Percentiles rank a stretch among this genome's conserved stretches.
phyloP scores from a whole-genome alignment of 306 rosid species.

The Senna tora region DNA sequence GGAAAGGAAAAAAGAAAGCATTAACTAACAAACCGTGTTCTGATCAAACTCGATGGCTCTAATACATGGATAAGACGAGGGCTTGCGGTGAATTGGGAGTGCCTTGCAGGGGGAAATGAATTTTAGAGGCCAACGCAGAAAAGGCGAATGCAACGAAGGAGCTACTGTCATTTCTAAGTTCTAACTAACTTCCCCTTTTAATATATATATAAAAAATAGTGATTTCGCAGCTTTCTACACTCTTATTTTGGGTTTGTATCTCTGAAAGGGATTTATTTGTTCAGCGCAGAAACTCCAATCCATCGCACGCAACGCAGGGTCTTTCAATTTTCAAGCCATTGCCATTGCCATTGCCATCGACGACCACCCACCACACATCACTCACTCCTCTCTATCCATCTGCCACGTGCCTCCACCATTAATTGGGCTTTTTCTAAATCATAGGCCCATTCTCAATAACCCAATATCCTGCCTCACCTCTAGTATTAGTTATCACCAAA shows the following conservation, averaged over 20 bases:
- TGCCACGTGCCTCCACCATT: constrained; percentile 8
- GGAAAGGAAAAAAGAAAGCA: not conserved
- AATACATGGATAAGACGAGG: constrained; percentile 67
- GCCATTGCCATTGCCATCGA: too few species aligned
- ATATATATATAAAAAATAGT: too few species aligned
- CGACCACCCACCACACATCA: constrained; percentile 37
- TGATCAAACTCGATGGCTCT: constrained; percentile 90
- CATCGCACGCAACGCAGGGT: not conserved
- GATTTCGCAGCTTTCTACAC: not conserved
- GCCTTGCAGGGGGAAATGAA: constrained; percentile 37
- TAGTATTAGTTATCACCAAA: too few species aligned
- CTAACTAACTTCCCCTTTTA: not conserved
- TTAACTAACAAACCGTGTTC: constrained; percentile 64
- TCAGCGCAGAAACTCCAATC: constrained; percentile 5
- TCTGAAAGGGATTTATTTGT: not conserved
- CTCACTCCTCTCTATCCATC: constrained; percentile 9
- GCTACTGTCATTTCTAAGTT: constrained; percentile 71
- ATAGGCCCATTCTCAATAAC: too few species aligned
- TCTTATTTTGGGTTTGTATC: not conserved
- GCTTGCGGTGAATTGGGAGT: constrained; percentile 51
- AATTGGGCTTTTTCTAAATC: not conserved
- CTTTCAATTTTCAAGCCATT: not conserved
- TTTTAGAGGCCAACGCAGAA: constrained; percentile 67
- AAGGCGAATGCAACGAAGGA: constrained; percentile 66
- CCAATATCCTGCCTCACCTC: too few species aligned